phyloP scores from a whole-genome alignment of 139 green algal species.

The Tetradesmus lagerheimii region DNA sequence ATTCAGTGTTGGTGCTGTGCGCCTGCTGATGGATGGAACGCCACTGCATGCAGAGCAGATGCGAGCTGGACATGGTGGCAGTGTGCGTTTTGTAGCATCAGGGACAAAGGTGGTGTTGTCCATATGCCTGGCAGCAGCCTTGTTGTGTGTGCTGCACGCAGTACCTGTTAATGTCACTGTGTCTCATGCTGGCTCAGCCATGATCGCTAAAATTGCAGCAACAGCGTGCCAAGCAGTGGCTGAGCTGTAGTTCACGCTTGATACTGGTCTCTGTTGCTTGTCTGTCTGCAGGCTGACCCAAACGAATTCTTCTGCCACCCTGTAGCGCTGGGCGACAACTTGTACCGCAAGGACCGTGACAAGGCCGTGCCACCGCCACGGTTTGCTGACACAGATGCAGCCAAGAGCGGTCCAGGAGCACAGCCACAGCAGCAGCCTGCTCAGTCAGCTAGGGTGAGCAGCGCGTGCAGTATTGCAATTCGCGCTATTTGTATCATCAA shows the following conservation, averaged over 20 bases:
- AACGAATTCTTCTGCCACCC: slow-evolving; percentile 78
- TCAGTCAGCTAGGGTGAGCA: slow-evolving; percentile 20
- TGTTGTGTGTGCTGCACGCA: background rate
- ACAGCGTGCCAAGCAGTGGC: too few species aligned
- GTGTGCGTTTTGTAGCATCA: too few species aligned
- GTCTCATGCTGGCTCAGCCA: too few species aligned
- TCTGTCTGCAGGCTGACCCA: slow-evolving; percentile 54
- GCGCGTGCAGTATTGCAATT: too few species aligned
- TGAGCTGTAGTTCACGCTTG: too few species aligned
- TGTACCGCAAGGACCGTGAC: slow-evolving; percentile 70
- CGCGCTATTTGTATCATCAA: too few species aligned
- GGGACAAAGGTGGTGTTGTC: too few species aligned
- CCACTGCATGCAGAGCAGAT: too few species aligned
- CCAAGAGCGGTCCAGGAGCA: background rate
- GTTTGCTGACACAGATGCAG: background rate
- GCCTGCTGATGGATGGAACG: too few species aligned
- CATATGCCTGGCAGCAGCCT: background rate
- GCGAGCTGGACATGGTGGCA: too few species aligned
- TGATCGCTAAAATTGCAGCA: too few species aligned
- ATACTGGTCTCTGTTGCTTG: background rate
- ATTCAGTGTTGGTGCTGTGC: background rate
- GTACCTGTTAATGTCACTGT: background rate
- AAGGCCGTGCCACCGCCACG: slow-evolving; percentile 62
- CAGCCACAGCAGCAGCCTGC: background rate
- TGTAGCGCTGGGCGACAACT: slow-evolving; percentile 67